phyloP scores from a whole-genome alignment of 2,329 filamentous ascomycete genomes.

The Chaetomium sp. region DNA sequence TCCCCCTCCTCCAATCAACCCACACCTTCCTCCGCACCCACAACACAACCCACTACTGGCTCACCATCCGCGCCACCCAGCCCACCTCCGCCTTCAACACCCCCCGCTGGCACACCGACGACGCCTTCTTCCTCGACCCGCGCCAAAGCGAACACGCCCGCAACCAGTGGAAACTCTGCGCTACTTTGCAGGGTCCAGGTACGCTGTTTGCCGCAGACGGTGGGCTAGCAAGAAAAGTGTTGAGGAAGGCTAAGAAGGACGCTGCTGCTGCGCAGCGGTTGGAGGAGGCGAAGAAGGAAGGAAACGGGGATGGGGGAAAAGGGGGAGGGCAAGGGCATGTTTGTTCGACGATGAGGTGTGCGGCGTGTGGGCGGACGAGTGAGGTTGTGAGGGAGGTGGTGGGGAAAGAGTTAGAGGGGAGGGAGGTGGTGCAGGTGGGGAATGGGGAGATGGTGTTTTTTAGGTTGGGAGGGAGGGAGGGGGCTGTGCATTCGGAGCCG shows the following conservation, averaged over 20 bases:
- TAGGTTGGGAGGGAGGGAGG: slow-evolving; percentile 6
- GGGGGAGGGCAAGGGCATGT: background rate
- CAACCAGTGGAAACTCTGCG: slow-evolving; percentile 11
- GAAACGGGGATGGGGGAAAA: too few relatives aligned
- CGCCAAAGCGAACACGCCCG: background rate
- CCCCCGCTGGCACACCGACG: slow-evolving; percentile 13
- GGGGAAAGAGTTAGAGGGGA: background rate
- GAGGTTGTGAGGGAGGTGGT: slow-evolving; percentile 8
- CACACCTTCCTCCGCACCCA: slow-evolving; percentile 4
- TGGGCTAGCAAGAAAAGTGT: background rate
- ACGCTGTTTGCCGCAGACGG: slow-evolving; percentile 9
- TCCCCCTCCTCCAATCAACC: background rate
- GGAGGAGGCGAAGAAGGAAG: background rate
- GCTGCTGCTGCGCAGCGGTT: background rate
- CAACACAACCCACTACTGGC: slow-evolving; percentile 11
- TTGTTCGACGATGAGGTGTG: slow-evolving; percentile 5
- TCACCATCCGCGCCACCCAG: slow-evolving; percentile 8
- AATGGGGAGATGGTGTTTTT: slow-evolving; percentile 8
- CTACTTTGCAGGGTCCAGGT: slow-evolving; percentile 6
- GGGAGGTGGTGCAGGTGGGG: slow-evolving; percentile 3
- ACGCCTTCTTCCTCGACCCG: slow-evolving; percentile 8
- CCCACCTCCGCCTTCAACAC: slow-evolving; percentile 7
- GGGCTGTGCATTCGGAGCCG: slow-evolving; percentile 11
- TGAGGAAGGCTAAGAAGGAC: slow-evolving; percentile 1
- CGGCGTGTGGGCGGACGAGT: slow-evolving; percentile 6